These are phyloP conservation scores for Mrakia blollopis DNA, from an alignment of 768 basidiomycete genomes.

Conservation along the genomic window DNA sequence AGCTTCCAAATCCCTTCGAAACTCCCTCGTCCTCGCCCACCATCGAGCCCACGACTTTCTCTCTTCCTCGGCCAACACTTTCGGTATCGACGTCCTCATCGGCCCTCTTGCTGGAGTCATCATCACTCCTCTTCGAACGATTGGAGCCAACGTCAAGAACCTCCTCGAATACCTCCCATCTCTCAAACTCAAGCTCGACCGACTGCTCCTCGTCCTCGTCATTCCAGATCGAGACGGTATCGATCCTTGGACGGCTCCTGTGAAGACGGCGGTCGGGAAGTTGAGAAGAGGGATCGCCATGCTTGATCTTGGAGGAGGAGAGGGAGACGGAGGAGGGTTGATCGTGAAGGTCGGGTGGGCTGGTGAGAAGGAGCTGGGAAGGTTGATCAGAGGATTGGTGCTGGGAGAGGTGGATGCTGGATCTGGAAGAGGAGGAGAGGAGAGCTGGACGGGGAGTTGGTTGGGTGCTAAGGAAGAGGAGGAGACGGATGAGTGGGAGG, in stretches of 20 bases:
- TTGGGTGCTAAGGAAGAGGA: constrained; percentile 7
- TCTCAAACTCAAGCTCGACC: not conserved
- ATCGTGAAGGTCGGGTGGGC: constrained; percentile 10
- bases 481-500: constrained; percentile 4
- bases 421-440: not conserved
- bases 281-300: not conserved
- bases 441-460: constrained; percentile 9
- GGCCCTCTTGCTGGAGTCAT: not conserved
- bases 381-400: constrained; percentile 1
- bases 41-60: not conserved
- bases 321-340: not conserved
- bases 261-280: not conserved
- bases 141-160: not conserved
- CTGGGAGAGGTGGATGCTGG: not conserved
- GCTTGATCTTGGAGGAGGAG: not conserved
- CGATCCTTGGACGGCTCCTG: not conserved
- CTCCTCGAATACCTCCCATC: not conserved
- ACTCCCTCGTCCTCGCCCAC: not conserved
- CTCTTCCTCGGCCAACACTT: not conserved
- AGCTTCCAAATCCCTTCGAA: not conserved
- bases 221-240: not conserved
- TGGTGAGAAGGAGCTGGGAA: not conserved
- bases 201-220: not conserved
- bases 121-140: constrained; percentile 8
- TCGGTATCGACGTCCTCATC: constrained; percentile 9